Percentiles rank a stretch among this genome's conserved stretches.
Evolutionary conservation across 768 basidiomycete species (phyloP).

Genomic region (Dioszegia hungarica): DNA sequence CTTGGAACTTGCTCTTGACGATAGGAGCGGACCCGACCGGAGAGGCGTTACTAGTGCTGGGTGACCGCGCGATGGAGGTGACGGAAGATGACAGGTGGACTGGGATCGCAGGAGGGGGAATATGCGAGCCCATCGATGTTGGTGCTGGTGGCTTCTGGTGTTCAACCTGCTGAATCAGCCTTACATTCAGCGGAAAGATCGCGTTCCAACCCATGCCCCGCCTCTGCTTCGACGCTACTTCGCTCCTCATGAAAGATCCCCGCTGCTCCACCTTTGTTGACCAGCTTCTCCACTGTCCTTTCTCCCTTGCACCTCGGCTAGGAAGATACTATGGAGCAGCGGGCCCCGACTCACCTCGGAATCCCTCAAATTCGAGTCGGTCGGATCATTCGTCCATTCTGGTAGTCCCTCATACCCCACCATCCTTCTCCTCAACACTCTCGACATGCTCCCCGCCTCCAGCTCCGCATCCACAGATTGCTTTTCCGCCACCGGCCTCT

Average conservation of each 20-base stretch:
- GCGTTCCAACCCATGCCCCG: too few relatives aligned
- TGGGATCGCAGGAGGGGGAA: not conserved
- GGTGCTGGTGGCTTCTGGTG: not conserved
- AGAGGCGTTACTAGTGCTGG: not conserved
- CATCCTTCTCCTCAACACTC: constrained; percentile 59
- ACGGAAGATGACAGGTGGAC: constrained; percentile 5
- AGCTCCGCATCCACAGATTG: constrained; percentile 28
- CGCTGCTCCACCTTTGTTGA: too few relatives aligned
- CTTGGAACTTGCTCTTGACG: constrained; percentile 37
- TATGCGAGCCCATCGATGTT: not conserved
- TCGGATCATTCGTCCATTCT: constrained; percentile 84
- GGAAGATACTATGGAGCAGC: too few relatives aligned
- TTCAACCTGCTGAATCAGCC: not conserved
- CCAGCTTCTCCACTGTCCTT: too few relatives aligned
- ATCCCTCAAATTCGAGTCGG: constrained; percentile 71
- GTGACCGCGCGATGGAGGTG: not conserved
- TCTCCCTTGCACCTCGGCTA: too few relatives aligned
- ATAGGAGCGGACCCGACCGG: constrained; percentile 13
- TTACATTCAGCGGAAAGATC: too few relatives aligned
- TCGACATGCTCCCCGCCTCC: constrained; percentile 62
- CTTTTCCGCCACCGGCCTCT: not conserved
- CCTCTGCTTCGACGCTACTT: too few relatives aligned
- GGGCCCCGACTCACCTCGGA: constrained; percentile 33
- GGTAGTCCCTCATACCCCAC: constrained; percentile 59
- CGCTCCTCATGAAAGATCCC: too few relatives aligned